phyloP scores from a whole-genome alignment of 345 rosid species.

The Durio zibethinus region DNA sequence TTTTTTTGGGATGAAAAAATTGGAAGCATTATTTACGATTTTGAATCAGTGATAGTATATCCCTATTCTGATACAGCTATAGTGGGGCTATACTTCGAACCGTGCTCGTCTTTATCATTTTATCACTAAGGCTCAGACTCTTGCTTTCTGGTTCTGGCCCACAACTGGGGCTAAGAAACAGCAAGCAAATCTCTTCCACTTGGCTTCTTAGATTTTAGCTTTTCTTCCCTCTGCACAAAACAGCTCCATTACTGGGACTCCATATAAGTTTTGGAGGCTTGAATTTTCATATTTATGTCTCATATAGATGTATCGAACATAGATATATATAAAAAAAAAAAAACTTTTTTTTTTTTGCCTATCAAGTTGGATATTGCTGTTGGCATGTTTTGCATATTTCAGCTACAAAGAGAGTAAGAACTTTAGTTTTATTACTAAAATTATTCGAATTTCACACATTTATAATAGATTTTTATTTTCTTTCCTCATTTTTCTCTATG shows the following conservation, averaged over 20 bases:
- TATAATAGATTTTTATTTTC: not conserved
- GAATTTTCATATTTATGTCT: not conserved
- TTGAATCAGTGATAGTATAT: not conserved
- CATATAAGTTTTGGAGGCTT: not conserved
- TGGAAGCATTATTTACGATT: not conserved
- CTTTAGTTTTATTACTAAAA: not conserved
- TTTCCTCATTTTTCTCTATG: not conserved
- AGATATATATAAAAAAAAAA: no score
- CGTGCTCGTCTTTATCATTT: not conserved
- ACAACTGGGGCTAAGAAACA: not conserved
- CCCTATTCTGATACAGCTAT: not conserved
- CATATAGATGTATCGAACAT: no score
- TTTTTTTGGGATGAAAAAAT: not conserved
- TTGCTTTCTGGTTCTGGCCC: no score
- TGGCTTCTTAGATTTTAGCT: no score
- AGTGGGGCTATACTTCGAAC: not conserved
- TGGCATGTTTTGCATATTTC: not conserved
- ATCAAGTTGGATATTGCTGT: no score
- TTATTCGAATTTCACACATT: not conserved
- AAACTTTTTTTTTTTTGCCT: no score
- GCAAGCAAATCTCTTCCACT: not conserved
- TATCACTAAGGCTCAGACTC: not conserved
- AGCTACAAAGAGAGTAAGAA: not conserved
- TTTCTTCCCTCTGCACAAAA: not conserved
- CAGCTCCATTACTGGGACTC: no score